Conservation (phyloP, 768 basidiomycete genomes). For the Boletellus emodensis region DNA sequence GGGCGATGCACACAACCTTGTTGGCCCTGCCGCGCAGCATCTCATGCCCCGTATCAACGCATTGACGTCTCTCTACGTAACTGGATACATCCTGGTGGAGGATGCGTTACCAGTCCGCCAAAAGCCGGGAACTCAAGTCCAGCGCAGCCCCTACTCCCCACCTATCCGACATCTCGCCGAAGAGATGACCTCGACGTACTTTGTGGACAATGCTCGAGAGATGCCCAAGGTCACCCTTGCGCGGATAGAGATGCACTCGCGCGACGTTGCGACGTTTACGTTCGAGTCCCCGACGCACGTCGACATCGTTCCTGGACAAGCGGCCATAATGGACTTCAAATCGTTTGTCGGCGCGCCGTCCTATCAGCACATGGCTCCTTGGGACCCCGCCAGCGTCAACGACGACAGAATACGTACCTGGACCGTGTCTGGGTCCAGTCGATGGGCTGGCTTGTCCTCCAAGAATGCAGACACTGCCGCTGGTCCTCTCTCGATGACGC, state of each 20-base stretch:
- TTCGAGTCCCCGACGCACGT: slow-evolving; percentile 39
- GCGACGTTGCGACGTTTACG: slow-evolving; percentile 51
- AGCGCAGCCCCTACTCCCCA: slow-evolving; percentile 55
- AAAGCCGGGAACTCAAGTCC: slow-evolving; percentile 26
- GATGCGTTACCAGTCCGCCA: slow-evolving; percentile 58
- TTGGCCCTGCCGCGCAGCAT: slow-evolving; percentile 37
- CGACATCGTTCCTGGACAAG: slow-evolving; percentile 45
- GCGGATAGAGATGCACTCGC: slow-evolving; percentile 41
- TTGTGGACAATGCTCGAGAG: slow-evolving; percentile 16
- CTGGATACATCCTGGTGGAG: slow-evolving; percentile 50
- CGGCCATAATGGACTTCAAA: slow-evolving; percentile 51
- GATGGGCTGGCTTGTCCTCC: slow-evolving; percentile 8
- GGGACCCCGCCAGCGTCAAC: slow-evolving; percentile 49
- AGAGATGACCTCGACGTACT: slow-evolving; percentile 37
- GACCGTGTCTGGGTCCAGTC: slow-evolving; percentile 45
- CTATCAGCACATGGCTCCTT: slow-evolving; percentile 54
- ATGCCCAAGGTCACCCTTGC: slow-evolving; percentile 30
- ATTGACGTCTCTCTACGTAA: slow-evolving; percentile 46
- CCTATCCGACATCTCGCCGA: slow-evolving; percentile 53
- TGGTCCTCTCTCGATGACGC: slow-evolving; percentile 26
- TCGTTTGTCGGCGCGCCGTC: slow-evolving; percentile 43
- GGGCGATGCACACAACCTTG: slow-evolving; percentile 48
- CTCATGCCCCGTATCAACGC: slow-evolving; percentile 57
- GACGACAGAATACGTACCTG: slow-evolving; percentile 66
- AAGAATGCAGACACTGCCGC: not conserved